Percentiles rank a stretch among this genome's conserved stretches.
These are phyloP conservation scores for Dalbergia cultrata DNA, from an alignment of 306 rosid genomes.

Conservation along the genomic window DNA sequence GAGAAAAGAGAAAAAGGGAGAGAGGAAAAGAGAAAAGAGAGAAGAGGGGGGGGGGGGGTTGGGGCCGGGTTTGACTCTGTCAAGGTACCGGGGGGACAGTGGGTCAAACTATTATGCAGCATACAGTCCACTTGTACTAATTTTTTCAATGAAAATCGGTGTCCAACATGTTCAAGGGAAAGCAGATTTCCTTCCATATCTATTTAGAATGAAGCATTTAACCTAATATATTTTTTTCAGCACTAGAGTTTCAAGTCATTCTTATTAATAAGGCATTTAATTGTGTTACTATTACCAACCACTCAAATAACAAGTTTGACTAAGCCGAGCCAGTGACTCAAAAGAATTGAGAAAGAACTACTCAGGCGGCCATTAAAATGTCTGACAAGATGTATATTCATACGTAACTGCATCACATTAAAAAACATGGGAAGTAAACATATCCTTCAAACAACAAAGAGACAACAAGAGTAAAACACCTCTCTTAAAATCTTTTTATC, in stretches of 20 bases:
- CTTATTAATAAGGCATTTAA: neutral
- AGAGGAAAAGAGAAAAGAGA: too few relatives aligned
- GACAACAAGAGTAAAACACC: conserved; percentile 54
- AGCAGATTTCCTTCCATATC: neutral
- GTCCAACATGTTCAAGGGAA: conserved; percentile 18
- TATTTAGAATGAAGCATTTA: conserved; percentile 17
- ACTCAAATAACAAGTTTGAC: conserved; percentile 30
- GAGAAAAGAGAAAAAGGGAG: too few relatives aligned
- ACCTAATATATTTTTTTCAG: neutral
- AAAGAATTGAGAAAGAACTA: neutral
- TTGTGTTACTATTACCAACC: conserved; percentile 26
- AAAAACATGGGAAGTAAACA: conserved; percentile 23
- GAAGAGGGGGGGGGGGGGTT: too few relatives aligned
- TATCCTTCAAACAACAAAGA: conserved; percentile 29
- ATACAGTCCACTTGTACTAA: neutral
- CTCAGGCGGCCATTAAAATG: conserved; percentile 29
- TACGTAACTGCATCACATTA: neutral
- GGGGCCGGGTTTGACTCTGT: too few relatives aligned
- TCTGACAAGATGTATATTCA: conserved; percentile 18
- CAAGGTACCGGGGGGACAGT: too few relatives aligned
- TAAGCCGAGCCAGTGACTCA: conserved; percentile 17
- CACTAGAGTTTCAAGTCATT: conserved; percentile 12
- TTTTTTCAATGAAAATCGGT: neutral
- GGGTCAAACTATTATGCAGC: neutral
- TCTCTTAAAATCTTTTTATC: conserved; percentile 93